Conservation (phyloP, 495 filamentous ascomycete species). For the Gamarada debralockiae region DNA sequence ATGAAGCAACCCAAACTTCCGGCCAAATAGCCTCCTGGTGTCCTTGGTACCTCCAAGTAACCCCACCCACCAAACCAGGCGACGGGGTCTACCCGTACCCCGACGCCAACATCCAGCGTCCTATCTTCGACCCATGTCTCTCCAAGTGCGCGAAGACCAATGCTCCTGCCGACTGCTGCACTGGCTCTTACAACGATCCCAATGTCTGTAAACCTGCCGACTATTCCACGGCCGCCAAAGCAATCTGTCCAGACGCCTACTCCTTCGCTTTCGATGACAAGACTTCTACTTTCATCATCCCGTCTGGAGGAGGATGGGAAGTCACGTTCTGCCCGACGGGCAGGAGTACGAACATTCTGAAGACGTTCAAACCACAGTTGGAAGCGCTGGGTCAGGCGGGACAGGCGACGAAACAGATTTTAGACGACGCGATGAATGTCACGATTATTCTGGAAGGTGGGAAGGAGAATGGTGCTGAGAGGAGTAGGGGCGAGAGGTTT, state of each 20-base stretch:
- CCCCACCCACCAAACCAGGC: constrained; percentile 56
- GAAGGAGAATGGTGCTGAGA: constrained; percentile 9
- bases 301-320: constrained; percentile 67
- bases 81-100: constrained; percentile 74
- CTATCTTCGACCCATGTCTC: constrained; percentile 67
- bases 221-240: constrained; percentile 63
- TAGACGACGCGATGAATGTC: constrained; percentile 19
- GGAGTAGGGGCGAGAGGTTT: constrained; percentile 8
- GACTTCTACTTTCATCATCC: constrained; percentile 71
- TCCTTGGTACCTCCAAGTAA: constrained; percentile 68
- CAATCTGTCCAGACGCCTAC: constrained; percentile 77
- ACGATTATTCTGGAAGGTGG: constrained; percentile 20
- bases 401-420: constrained; percentile 8
- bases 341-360: constrained; percentile 64
- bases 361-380: constrained; percentile 42
- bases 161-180: constrained; percentile 62
- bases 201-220: constrained; percentile 53
- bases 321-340: constrained; percentile 72
- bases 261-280: constrained; percentile 76
- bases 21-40: constrained; percentile 60
- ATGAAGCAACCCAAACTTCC: constrained; percentile 49
- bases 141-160: constrained; percentile 63
- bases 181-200: constrained; percentile 53
- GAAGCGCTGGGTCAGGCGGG: constrained; percentile 11
- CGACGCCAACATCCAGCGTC: constrained; percentile 60